Evolutionary conservation across 495 filamentous ascomycete genomes (phyloP), one percentile per base, ranked within the genome.

Genomic region (Daldinia caldariorum): DNA sequence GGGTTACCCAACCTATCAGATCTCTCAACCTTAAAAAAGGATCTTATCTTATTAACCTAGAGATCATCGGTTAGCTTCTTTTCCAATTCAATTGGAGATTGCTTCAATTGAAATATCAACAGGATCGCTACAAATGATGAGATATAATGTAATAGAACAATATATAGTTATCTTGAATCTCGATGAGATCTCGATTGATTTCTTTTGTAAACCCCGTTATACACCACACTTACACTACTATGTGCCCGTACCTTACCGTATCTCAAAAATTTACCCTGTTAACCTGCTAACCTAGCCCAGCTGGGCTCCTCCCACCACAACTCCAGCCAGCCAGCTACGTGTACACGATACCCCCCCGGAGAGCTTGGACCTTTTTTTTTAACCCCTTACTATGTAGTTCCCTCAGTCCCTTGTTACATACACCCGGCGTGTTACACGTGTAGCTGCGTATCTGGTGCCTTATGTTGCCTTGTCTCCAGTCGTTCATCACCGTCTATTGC

Each of bases 351-450:
- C 18, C 2, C 39, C 39, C 43, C 43, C 43, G 16, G 18, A 8
- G 43, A 47, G 43, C 43, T 47, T 47, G 43, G 43, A 3, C 43
- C 43, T 22, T 22, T 12, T 34, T 51, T 61, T 41, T 61, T 41
- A 13, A 63, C 22, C 61, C 51, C 61, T 39, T 58, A n/a, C n/a
- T n/a, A n/a, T n/a, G n/a, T n/a, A 53, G 26, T 20, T 32, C 26
- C 26, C 26, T 26, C 26, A 26, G 26, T 26, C 26, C 26, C 35
- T 50, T 32, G 61, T 56, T 55, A 54, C 38, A 13, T n/a, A 22
- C 37, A 31, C 53, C 53, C 26, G 31, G 32, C 35, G 47, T 39
- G 67, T 69, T 69, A 69, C 67, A 69, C 67, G 67, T 69, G 67
- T 69, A 64, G 56, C 55, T 64, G 49, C 47, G 61, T 63, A 38